Conservation (phyloP, 1,284 basidiomycete species). For the Sporisorium exsertum region DNA sequence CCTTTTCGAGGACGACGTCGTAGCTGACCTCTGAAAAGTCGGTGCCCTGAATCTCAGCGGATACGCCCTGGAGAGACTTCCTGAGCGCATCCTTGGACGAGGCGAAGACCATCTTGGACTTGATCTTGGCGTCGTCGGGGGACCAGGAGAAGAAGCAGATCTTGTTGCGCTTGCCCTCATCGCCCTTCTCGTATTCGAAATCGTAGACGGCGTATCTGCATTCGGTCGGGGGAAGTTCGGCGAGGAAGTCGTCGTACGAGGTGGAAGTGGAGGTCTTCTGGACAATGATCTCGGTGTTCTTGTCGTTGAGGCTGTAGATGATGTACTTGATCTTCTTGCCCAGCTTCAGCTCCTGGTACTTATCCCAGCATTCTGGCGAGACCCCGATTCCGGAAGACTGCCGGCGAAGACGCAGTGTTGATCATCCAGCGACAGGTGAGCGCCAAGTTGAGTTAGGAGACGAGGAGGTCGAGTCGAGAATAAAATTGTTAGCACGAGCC, state of each 20-base stretch:
- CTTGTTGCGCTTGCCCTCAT: constrained; percentile 87
- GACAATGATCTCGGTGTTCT: constrained; percentile 75
- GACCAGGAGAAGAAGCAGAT: constrained; percentile 87
- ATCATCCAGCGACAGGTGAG: too few relatives aligned
- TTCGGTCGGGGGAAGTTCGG: constrained; percentile 79
- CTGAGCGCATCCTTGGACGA: constrained; percentile 89
- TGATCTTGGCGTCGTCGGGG: constrained; percentile 87
- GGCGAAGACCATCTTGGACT: constrained; percentile 93
- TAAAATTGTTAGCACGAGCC: not conserved
- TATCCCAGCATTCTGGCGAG: constrained; percentile 75
- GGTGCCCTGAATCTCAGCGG: constrained; percentile 87
- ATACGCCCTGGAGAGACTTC: constrained; percentile 78
- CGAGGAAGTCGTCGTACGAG: constrained; percentile 83
- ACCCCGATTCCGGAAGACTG: constrained; percentile 84
- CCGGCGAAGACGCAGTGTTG: too few relatives aligned
- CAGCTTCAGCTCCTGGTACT: constrained; percentile 83
- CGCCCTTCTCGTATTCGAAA: constrained; percentile 85
- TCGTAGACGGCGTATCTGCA: constrained; percentile 94
- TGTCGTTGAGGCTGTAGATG: constrained; percentile 79
- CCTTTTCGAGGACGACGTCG: constrained; percentile 72
- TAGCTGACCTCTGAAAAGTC: constrained; percentile 82
- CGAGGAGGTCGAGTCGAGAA: not conserved
- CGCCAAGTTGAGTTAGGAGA: not conserved
- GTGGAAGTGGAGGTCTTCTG: constrained; percentile 63
- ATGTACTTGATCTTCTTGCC: constrained; percentile 88